Evolutionary conservation across 2,329 filamentous ascomycete species (phyloP), one percentile per base, ranked within the genome.

Genomic region (Talaromyces sp.): DNA sequence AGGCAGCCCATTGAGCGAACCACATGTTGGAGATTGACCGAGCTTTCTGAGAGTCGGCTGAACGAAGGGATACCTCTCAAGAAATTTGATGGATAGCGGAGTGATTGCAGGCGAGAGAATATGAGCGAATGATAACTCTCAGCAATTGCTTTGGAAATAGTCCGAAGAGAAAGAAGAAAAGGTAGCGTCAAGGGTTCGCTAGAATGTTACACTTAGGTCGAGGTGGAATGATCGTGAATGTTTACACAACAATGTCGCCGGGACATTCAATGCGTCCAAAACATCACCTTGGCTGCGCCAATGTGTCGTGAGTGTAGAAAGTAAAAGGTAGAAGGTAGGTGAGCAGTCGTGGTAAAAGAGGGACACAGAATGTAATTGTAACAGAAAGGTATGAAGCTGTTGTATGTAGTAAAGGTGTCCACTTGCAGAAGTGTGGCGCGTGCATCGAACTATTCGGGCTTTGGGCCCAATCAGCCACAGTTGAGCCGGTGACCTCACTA

Each of bases 1-100:
- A 70, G 52, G 60, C 45, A 27, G 64, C 60, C n/a, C 57, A 59
- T 59, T 62, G 64, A 25, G 60, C 47, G 43, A 66, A 66, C 59
- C 64, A 62, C 64, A 66, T 66, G 25, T 17, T 62, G 52, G 27
- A 17, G 27, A 31, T 33, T 52, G 49, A 31, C 27, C 45, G 45
- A 49, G 45, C 45, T 27, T 11, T 27, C 10, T 4, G 25, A 17
- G 11, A 22, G 33, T 15, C n/a, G 17, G 8, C 31, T 50, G 45
- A 64, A 45, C 33, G 62, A 60, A 59, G 52, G 52, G 52, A 22
- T 56, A 22, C 22, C 10, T 35, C 6, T 27, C 25, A 39, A 4
- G n/a, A 50, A 7, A 17, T 37, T n/a, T 27, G 22, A 27, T 19
- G 27, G 19, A 19, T 27, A 35, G 13, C 22, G 17, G 11, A 60